phyloP scores from a whole-genome alignment of 1,284 basidiomycete genomes.

The Ceratobasidium sp. region DNA sequence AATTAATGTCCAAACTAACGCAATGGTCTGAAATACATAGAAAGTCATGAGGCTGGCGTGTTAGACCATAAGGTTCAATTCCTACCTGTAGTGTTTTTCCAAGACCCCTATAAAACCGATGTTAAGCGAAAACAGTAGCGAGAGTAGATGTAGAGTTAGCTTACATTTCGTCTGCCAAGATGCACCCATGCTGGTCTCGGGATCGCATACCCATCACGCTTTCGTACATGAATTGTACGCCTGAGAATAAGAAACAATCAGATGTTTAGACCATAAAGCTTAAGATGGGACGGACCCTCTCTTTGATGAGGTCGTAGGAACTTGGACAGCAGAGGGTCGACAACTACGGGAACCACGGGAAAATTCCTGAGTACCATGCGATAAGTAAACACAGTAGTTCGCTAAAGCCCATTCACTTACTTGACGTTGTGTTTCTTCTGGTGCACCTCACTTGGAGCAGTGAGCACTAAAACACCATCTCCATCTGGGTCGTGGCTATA shows the following conservation, averaged over 20 bases:
- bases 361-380: constrained; percentile 58
- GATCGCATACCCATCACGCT: constrained; percentile 94
- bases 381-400: constrained; percentile 16
- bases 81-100: constrained; percentile 89
- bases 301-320: constrained; percentile 90
- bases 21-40: constrained; percentile 72
- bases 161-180: constrained; percentile 96
- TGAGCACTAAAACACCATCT: constrained; percentile 88
- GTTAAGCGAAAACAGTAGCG: constrained; percentile 43
- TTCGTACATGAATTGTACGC: constrained; percentile 92
- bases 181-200: constrained; percentile 87
- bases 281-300: constrained; percentile 67
- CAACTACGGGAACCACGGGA: constrained; percentile 83
- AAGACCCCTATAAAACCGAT: constrained; percentile 79
- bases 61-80: not conserved
- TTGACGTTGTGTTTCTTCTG: constrained; percentile 75
- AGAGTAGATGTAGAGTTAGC: constrained; percentile 44
- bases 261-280: no score
- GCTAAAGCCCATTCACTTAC: constrained; percentile 57
- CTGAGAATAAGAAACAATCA: constrained; percentile 53
- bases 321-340: constrained; percentile 88
- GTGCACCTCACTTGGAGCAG: constrained; percentile 75
- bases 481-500: constrained; percentile 77
- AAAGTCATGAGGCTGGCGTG: constrained; percentile 2
- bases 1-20: constrained; percentile 87